Evolutionary conservation across 1,139 yeast species (phyloP), one percentile per base, ranked within the genome.

Genomic region (Lodderomyces beijingensis): DNA sequence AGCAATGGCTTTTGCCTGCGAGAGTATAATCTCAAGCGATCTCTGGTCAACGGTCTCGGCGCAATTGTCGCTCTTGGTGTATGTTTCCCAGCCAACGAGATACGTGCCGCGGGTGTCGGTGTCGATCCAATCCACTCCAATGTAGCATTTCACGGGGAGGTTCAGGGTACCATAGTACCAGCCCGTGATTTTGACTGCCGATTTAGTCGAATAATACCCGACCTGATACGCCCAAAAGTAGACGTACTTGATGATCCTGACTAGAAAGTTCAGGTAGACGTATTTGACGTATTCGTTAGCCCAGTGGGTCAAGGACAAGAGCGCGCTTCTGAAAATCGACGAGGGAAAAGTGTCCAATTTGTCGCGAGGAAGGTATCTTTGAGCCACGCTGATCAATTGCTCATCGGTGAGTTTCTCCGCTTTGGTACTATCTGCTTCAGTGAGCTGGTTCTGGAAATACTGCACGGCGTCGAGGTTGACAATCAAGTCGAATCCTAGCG

Each of bases 11-110:
- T 24, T 25, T 5, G 28, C 27, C n/a, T 30, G 33, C 11, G 27
- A 15, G 9, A 30, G 21, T 13, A 25, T 30, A 12, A 16, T 25
- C 24, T 30, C 33, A 17, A 30, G 18, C n/a, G 24, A 15, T 18
- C 24, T 19, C 8, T 18, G 18, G 10, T 7, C 16, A 12, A 30
- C 27, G 4, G 33, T 30, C 16, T 30, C 33, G 17, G 17, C 23
- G 11, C 33, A 30, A 12, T 30, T 30, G 20, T 30, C 28, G 19
- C 25, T 19, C 23, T 25, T 18, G n/a, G 33, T 30, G 11, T 17
- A 30, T 4, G 33, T 30, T 30, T 30, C 33, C 33, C 33, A 30
- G 5, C 28, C 33, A 9, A 30, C 28, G 14, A 30, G 16, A 13
- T 17, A 25, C 5, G 12, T 14, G n/a, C 33, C 33, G n/a, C 19